phyloP scores from a whole-genome alignment of 208 protist genomes.

The Balamuthia mandrillaris region DNA sequence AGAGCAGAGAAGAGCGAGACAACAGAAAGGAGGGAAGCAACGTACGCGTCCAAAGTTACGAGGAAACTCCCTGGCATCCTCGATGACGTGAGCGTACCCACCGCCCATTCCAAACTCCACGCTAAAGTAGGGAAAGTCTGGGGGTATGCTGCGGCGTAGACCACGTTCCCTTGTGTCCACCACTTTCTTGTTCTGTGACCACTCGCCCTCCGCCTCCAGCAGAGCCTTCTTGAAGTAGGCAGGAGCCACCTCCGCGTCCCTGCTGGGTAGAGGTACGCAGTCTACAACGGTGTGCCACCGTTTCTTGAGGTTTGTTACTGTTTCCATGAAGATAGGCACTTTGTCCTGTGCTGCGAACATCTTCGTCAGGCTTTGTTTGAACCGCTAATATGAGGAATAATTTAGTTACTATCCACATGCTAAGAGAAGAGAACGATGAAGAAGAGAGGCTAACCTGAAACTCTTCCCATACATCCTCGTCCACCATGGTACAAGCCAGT shows the following conservation, averaged over 20 bases:
- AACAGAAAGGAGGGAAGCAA: too few relatives aligned
- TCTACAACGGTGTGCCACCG: slow-evolving; percentile 35
- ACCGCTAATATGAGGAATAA: slow-evolving; percentile 4
- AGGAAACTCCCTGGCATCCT: slow-evolving; percentile 45
- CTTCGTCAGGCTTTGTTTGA: slow-evolving; percentile 6
- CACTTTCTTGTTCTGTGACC: slow-evolving; percentile 37
- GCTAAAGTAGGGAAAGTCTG: slow-evolving; percentile 59
- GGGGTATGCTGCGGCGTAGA: slow-evolving; percentile 25
- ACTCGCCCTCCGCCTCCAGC: slow-evolving; percentile 27
- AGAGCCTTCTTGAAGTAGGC: slow-evolving; percentile 57
- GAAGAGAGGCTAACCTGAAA: too few relatives aligned
- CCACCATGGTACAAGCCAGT: too few relatives aligned
- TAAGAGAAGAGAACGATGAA: too few relatives aligned
- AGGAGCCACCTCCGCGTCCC: slow-evolving; percentile 33
- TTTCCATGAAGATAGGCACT: slow-evolving; percentile 47
- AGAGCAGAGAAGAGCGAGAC: too few relatives aligned
- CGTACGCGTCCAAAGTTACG: slow-evolving; percentile 53
- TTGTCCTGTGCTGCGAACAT: slow-evolving; percentile 37
- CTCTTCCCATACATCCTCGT: too few relatives aligned
- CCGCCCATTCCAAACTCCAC: slow-evolving; percentile 49
- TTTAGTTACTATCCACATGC: too few relatives aligned
- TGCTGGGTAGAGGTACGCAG: slow-evolving; percentile 20
- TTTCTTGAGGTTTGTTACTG: slow-evolving; percentile 34
- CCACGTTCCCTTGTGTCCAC: slow-evolving; percentile 34
- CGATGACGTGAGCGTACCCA: slow-evolving; percentile 48